Conservation (phyloP, 2,329 filamentous ascomycete species). For the Aspergillus fijiensis region DNA sequence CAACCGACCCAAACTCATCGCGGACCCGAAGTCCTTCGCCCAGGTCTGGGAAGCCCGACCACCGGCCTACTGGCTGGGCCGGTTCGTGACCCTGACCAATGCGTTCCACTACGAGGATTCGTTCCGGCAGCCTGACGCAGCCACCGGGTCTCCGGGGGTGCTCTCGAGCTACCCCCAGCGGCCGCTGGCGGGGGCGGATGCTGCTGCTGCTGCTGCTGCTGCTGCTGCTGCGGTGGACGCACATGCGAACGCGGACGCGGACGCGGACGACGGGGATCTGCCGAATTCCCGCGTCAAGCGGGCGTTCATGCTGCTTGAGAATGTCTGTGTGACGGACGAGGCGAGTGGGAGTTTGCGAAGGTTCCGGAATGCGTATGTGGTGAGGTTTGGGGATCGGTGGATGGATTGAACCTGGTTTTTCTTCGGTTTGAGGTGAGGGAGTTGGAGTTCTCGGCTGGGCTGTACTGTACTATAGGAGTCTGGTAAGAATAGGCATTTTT, state of each 20-base stretch:
- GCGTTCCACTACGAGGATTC: constrained; percentile 34
- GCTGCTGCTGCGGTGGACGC: constrained; percentile 1
- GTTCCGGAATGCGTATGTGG: constrained; percentile 30
- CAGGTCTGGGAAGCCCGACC: constrained; percentile 28
- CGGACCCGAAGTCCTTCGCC: not conserved
- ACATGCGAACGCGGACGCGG: not conserved
- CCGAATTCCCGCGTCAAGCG: constrained; percentile 28
- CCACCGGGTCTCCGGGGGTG: constrained; percentile 26
- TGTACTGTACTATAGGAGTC: not conserved
- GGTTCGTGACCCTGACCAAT: constrained; percentile 32
- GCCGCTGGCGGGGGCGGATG: not conserved
- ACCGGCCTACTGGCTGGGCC: constrained; percentile 33
- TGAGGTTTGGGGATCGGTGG: constrained; percentile 22
- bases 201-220: no score
- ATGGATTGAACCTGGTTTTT: constrained; percentile 11
- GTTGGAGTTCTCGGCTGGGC: not conserved
- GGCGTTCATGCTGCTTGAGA: constrained; percentile 37
- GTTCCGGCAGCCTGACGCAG: constrained; percentile 29
- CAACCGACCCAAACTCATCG: not conserved
- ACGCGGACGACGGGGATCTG: constrained; percentile 6
- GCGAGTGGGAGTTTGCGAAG: constrained; percentile 34
- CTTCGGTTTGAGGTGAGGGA: not conserved
- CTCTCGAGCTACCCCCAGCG: constrained; percentile 22
- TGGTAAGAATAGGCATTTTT: no score
- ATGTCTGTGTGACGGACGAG: constrained; percentile 35